These are phyloP conservation scores for Leccinum fallax DNA, from an alignment of 1,284 basidiomycete species.

Conservation along the genomic window DNA sequence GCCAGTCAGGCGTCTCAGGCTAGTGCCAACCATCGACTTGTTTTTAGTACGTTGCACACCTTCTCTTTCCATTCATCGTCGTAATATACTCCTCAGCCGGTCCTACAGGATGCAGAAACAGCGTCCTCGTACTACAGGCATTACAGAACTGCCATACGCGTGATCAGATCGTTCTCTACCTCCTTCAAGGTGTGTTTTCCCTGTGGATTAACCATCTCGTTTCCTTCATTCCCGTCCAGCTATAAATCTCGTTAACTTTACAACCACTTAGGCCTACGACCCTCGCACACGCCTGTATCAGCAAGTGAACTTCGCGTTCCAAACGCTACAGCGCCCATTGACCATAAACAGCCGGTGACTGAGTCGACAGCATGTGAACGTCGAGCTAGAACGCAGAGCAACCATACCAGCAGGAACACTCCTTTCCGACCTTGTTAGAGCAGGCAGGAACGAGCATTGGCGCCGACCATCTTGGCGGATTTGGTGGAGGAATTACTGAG, in stretches of 20 bases:
- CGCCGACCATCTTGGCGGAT: slow-evolving; percentile 66
- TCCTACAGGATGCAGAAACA: slow-evolving; percentile 82
- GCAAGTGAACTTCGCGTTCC: slow-evolving; percentile 68
- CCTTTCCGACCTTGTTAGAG: slow-evolving; percentile 60
- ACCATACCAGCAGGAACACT: slow-evolving; percentile 51
- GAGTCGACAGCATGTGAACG: slow-evolving; percentile 45
- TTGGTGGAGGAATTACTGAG: slow-evolving; percentile 65
- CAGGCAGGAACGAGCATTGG: slow-evolving; percentile 56
- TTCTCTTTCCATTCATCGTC: not conserved
- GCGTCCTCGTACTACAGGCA: slow-evolving; percentile 78
- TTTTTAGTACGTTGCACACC: slow-evolving; percentile 57
- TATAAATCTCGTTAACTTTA: slow-evolving; percentile 78
- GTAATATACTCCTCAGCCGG: slow-evolving; percentile 64
- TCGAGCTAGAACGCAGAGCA: slow-evolving; percentile 50
- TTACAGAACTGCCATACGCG: slow-evolving; percentile 72
- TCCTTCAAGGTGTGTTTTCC: slow-evolving; percentile 70
- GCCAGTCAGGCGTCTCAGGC: slow-evolving; percentile 51
- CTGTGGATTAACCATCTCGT: not conserved
- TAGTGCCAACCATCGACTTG: slow-evolving; percentile 47
- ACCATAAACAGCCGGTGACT: slow-evolving; percentile 53
- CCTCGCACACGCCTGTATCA: slow-evolving; percentile 75
- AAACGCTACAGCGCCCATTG: slow-evolving; percentile 60
- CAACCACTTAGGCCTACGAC: slow-evolving; percentile 77
- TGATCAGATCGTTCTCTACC: slow-evolving; percentile 86
- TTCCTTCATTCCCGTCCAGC: slow-evolving; percentile 39